A percentile compares a stretch with the other conserved stretches of the same genome.
Evolutionary conservation across 441 rosid genomes (phyloP).

Genomic region (Erodium texanum): DNA sequence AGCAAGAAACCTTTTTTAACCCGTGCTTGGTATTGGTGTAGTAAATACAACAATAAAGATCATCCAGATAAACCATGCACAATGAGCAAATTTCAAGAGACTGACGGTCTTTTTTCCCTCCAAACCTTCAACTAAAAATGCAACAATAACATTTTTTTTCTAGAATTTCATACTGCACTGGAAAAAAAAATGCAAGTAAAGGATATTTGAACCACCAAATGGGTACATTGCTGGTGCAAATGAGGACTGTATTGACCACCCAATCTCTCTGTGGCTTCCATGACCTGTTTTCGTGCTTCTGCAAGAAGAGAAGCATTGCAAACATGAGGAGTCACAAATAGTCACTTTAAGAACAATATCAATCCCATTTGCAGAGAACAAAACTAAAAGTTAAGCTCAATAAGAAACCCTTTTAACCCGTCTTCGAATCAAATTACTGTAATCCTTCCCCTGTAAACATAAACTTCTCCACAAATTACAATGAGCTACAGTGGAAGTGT

Average conservation of each 20-base stretch:
- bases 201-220: slow-evolving; percentile 99
- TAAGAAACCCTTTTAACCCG: not conserved
- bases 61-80: not conserved
- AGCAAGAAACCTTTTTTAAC: not conserved
- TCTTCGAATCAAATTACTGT: not conserved
- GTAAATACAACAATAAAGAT: not conserved
- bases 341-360: slow-evolving; percentile 6
- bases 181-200: slow-evolving; percentile 13
- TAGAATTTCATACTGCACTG: not conserved
- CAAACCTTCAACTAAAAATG: too few species aligned
- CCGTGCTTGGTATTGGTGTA: not conserved
- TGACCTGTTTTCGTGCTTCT: slow-evolving; percentile 94
- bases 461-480: not conserved
- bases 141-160: not conserved
- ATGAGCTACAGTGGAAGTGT: not conserved
- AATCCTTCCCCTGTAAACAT: not conserved
- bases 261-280: slow-evolving; percentile 88
- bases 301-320: slow-evolving; percentile 15
- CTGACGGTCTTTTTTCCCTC: not conserved
- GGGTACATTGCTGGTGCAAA: slow-evolving; percentile 82
- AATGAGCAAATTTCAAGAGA: not conserved
- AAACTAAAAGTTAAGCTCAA: not conserved
- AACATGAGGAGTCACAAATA: not conserved
- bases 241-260: slow-evolving; percentile 83
- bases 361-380: slow-evolving; percentile 1